phyloP scores from a whole-genome alignment of 2,329 filamentous ascomycete species.

The Xylariaceae sp. region DNA sequence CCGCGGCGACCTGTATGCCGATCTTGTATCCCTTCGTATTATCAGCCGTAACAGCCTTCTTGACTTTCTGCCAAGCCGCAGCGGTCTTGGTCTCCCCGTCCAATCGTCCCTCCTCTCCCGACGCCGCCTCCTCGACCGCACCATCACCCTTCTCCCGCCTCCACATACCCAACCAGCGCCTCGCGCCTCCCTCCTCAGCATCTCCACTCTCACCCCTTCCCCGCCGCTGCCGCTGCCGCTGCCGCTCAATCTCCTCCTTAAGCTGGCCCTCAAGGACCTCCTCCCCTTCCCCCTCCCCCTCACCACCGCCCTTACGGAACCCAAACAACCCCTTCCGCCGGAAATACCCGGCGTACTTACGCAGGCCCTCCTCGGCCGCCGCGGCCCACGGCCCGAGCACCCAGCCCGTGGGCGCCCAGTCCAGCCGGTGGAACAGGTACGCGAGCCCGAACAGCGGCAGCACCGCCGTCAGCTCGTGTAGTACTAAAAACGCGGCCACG shows the following conservation, averaged over 20 bases:
- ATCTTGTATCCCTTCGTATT: slow-evolving; percentile 50
- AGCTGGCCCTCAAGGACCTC: slow-evolving; percentile 26
- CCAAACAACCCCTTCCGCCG: slow-evolving; percentile 80
- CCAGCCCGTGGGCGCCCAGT: slow-evolving; percentile 67
- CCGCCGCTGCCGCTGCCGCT: slow-evolving; percentile 37
- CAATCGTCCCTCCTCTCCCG: slow-evolving; percentile 35
- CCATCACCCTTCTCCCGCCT: slow-evolving; percentile 35
- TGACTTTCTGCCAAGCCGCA: slow-evolving; percentile 29
- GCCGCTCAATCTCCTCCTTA: slow-evolving; percentile 30
- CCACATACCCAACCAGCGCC: slow-evolving; percentile 37
- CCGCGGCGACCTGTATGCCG: slow-evolving; percentile 76
- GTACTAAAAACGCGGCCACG: slow-evolving; percentile 80
- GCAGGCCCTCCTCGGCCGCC: slow-evolving; percentile 64
- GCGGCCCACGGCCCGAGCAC: slow-evolving; percentile 53
- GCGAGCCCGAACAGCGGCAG: slow-evolving; percentile 77
- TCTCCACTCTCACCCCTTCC: slow-evolving; percentile 16
- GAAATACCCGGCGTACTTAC: slow-evolving; percentile 77
- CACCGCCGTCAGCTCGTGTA: slow-evolving; percentile 91
- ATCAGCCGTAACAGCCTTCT: slow-evolving; percentile 30
- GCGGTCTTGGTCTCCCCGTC: slow-evolving; percentile 17
- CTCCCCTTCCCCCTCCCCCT: slow-evolving; percentile 26
- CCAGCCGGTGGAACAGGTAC: slow-evolving; percentile 76
- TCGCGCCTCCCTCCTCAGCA: too few relatives aligned
- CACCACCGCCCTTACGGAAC: slow-evolving; percentile 46
- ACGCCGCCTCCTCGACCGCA: slow-evolving; percentile 40